These are phyloP conservation scores for Dentipellis sp. DNA, from an alignment of 768 basidiomycete genomes.

Conservation along the genomic window DNA sequence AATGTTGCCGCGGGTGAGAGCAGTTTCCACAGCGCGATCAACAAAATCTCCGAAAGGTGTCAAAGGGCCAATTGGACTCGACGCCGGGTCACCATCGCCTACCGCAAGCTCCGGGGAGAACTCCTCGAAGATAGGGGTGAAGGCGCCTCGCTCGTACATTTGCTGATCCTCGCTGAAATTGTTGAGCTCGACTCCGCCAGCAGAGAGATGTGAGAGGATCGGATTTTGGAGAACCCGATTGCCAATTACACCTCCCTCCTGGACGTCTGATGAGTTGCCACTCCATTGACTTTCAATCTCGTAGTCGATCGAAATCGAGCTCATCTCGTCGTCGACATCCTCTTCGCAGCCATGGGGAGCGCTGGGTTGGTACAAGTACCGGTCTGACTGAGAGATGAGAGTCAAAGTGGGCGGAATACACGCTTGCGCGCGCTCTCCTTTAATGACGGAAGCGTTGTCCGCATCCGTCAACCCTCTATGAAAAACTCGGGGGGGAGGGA, in stretches of 20 bases:
- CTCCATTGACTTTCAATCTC: constrained; percentile 32
- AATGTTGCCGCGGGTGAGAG: constrained; percentile 2
- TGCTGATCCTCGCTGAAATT: not conserved
- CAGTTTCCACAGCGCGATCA: constrained; percentile 56
- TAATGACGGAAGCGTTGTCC: constrained; percentile 75
- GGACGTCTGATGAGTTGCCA: constrained; percentile 20
- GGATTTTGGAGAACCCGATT: constrained; percentile 17
- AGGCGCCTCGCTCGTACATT: constrained; percentile 32
- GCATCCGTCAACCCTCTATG: constrained; percentile 63
- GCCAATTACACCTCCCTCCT: constrained; percentile 22
- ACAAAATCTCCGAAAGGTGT: constrained; percentile 74
- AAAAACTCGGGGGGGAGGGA: constrained; percentile 48
- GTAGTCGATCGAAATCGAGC: constrained; percentile 27
- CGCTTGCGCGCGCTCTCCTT: constrained; percentile 79
- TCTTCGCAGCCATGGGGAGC: constrained; percentile 18
- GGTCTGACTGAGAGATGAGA: constrained; percentile 7
- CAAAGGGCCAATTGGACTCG: constrained; percentile 65
- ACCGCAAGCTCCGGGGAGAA: constrained; percentile 43
- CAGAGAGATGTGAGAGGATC: constrained; percentile 4
- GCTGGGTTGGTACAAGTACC: no score
- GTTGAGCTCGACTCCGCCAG: not conserved
- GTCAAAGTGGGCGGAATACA: constrained; percentile 66
- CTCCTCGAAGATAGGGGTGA: constrained; percentile 58
- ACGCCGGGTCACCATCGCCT: constrained; percentile 41
- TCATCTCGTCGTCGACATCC: constrained; percentile 38